Percentiles rank a stretch among this genome's conserved stretches.
Evolutionary conservation across 306 rosid species (phyloP).

Genomic region (Astragalus glycyphyllos): DNA sequence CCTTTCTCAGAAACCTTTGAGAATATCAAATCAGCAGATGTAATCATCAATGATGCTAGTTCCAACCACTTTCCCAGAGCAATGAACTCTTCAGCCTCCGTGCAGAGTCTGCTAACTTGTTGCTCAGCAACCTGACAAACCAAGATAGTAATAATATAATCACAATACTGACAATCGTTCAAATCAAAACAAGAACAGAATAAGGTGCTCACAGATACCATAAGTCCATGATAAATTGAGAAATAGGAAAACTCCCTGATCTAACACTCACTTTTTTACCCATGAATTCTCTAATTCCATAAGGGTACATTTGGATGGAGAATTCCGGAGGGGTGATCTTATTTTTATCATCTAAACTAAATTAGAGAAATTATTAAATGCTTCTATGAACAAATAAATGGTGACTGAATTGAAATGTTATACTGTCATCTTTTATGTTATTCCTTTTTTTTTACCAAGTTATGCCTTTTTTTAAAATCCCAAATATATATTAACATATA

Average conservation of each 20-base stretch:
- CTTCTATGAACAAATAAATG: no score
- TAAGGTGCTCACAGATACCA: background rate
- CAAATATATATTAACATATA: no score
- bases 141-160: conserved; percentile 21
- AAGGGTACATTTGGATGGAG: background rate
- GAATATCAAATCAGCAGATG: conserved; percentile 87
- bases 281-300: background rate
- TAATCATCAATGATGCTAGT: conserved; percentile 80
- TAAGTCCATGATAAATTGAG: conserved; percentile 4
- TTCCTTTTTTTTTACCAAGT: no score
- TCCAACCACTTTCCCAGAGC: conserved; percentile 79
- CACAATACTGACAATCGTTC: background rate
- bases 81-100: conserved; percentile 80
- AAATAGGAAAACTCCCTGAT: background rate
- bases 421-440: no score
- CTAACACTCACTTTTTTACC: background rate
- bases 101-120: conserved; percentile 74
- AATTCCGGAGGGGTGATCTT: no score
- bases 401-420: no score
- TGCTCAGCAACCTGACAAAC: conserved; percentile 79
- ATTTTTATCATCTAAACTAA: no score
- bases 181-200: conserved; percentile 6
- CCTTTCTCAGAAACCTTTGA: conserved; percentile 97
- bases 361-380: no score
- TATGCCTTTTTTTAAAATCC: no score